Percentiles rank a stretch among this genome's conserved stretches.
Conservation (phyloP, 148 eudicot genomes). For the Rhododendron simsii region DNA sequence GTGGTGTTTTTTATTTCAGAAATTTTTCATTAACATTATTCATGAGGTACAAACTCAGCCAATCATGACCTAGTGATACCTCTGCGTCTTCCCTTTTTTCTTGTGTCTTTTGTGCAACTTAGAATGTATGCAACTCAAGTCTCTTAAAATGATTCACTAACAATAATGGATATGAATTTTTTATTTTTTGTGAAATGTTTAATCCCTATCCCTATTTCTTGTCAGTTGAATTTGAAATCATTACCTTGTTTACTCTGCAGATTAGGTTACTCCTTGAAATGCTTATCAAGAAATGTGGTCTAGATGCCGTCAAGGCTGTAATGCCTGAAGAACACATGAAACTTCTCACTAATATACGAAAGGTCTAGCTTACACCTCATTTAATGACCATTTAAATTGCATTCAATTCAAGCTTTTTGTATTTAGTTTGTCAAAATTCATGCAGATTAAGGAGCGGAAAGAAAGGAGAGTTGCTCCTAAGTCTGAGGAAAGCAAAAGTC, state of each 20-base stretch:
- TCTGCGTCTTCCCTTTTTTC: not conserved
- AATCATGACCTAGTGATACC: not conserved
- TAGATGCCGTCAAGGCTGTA: slow-evolving; percentile 88
- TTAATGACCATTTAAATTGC: not conserved
- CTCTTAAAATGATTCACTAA: not conserved
- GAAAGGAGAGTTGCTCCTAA: slow-evolving; percentile 56
- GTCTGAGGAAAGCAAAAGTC: slow-evolving; percentile 59
- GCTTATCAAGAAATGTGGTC: slow-evolving; percentile 94
- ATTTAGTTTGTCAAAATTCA: slow-evolving; percentile 12
- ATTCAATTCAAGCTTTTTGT: not conserved
- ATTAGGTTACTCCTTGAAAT: slow-evolving; percentile 82
- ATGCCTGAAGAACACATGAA: slow-evolving; percentile 97
- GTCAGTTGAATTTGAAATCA: not conserved
- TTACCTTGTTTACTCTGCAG: slow-evolving; percentile 28
- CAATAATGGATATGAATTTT: not conserved
- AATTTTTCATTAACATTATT: not conserved
- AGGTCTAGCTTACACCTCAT: slow-evolving; percentile 36
- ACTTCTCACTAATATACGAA: slow-evolving; percentile 91
- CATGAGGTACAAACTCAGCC: not conserved
- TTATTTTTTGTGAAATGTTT: not conserved
- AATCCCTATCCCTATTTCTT: not conserved
- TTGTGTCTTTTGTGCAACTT: not conserved
- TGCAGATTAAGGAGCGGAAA: slow-evolving; percentile 74
- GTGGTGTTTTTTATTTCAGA: not conserved
- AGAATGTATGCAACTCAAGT: not conserved